Evolutionary conservation across 2,329 filamentous ascomycete genomes (phyloP), one percentile per base, ranked within the genome.

Genomic region (Colletotrichum orchidophilum): DNA sequence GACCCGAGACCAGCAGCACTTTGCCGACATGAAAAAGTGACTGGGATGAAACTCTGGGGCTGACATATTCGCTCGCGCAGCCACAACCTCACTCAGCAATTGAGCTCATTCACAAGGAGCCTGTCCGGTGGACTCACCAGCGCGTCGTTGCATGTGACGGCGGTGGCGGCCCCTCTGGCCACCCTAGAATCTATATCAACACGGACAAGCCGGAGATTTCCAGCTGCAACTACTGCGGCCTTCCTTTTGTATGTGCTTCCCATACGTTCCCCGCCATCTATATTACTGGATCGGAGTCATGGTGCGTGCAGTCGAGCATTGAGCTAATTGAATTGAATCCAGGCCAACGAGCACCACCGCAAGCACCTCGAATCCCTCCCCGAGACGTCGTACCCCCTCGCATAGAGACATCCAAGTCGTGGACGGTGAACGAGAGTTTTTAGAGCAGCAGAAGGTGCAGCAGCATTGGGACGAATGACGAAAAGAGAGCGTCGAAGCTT

Each of bases 171-270:
- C 92, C 95, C 35, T 86, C 94, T 66, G 96, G 96, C 53, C 96
- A 99, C 82, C 96, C 96, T 60, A 90, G 90, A 79, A 93, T 99
- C 84, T 99, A 95, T 82, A 99, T 99, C 89, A 99, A 99, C 85
- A 92, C 93, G 75, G 96, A 99, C 84, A 98, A 98, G 88, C 94
- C 96, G 53, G 92, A 98, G 86, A 97, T 99, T 78, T 90, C 90
- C 83, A 87, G 87, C 80, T 99, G 96, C 87, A 92, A 89, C 79
- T 99, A 99, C 86, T 99, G 96, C 81, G 96, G 96, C 63, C 81
- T 96, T 75, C 96, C 96, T 77, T 99, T 92, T 81, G 96, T 98
- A 88, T 80, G 95, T 83, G 11, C n/a, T 8, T 18, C 35, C 35
- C 15, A 42, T 15, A 42, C 15, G 6, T 42, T n/a, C n/a, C 15